Percentiles rank a stretch among this genome's conserved stretches.
Conservation (phyloP, 2,329 filamentous ascomycete genomes). For the Talaromyces amestolkiae region DNA sequence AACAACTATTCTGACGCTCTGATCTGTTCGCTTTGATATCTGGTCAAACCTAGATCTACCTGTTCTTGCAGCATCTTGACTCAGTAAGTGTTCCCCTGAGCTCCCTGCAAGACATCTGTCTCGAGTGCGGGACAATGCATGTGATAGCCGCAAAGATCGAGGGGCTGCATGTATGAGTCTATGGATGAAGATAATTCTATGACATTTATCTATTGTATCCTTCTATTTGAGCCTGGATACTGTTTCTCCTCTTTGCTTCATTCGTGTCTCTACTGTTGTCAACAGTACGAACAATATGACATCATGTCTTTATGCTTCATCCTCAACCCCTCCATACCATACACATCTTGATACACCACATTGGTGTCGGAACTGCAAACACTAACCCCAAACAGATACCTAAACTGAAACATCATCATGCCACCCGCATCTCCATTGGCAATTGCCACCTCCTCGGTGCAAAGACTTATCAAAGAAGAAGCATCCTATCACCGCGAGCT, state of each 20-base stretch:
- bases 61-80: not conserved
- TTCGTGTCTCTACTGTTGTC: not conserved
- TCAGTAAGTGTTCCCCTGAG: not conserved
- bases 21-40: not conserved
- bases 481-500: slow-evolving; percentile 85
- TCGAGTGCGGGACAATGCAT: not conserved
- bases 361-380: not conserved
- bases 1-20: not conserved
- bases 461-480: slow-evolving; percentile 88
- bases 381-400: not conserved
- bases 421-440: slow-evolving; percentile 70
- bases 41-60: not conserved
- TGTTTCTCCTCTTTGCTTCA: not conserved
- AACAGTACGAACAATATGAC: not conserved
- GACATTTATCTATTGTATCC: not conserved
- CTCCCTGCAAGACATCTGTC: not conserved
- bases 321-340: not conserved
- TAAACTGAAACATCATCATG: slow-evolving; percentile 52
- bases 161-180: not conserved
- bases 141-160: not conserved
- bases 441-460: slow-evolving; percentile 76
- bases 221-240: not conserved
- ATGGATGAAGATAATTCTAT: not conserved
- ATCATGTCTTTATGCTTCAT: slow-evolving; percentile 8
- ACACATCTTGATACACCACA: not conserved